Evolutionary conservation across 2,329 filamentous ascomycete species (phyloP), one percentile per base, ranked within the genome.

Genomic region (Aureobasidium sp.): DNA sequence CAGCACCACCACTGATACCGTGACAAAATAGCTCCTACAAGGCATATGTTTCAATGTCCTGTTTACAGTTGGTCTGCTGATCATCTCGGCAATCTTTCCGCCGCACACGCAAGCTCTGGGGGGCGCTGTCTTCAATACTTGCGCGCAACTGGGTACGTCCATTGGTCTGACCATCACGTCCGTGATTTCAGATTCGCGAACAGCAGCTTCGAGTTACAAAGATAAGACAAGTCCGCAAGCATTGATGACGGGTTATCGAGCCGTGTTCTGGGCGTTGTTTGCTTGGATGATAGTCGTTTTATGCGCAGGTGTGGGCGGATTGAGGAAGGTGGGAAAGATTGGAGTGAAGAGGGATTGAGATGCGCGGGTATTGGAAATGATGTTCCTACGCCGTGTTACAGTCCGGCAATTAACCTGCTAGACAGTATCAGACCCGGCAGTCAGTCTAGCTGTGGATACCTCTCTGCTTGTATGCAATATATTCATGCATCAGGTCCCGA

Each of bases 71-170:
- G 72, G 73, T 3, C 77, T 75, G 48, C 66, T 79, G 2, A 66
- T 79, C 51, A 76, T 79, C 47, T 74, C 76, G 0, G 71, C 70
- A 1, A 72, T 72, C 8, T 78, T 79, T 63, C 74, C 76, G 0
- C 53, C 67, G 0, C 68, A 69, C 30, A 77, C 72, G 1, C 78
- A 80, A 61, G 76, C 69, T 3, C 67, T 79, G 1, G 77, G 74
- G 1, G 77, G 77, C 1, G 76, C 73, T 9, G 77, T 79, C 0
- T 78, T 79, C 68, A 78, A 77, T 59, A 78, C 75, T 0, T 68
- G 76, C 47, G 66, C 74, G 36, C 73, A 79, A 66, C 69, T 79
- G 63, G 74, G 77, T 25, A 75, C 75, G 62, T 69, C 69, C 27
- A 69, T 78, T 6, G 73, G 74, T 4, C 62, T 78, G 7, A 74